Evolutionary conservation across 2,329 filamentous ascomycete genomes (phyloP).

Genomic region (Periglandula ipomoeae): DNA sequence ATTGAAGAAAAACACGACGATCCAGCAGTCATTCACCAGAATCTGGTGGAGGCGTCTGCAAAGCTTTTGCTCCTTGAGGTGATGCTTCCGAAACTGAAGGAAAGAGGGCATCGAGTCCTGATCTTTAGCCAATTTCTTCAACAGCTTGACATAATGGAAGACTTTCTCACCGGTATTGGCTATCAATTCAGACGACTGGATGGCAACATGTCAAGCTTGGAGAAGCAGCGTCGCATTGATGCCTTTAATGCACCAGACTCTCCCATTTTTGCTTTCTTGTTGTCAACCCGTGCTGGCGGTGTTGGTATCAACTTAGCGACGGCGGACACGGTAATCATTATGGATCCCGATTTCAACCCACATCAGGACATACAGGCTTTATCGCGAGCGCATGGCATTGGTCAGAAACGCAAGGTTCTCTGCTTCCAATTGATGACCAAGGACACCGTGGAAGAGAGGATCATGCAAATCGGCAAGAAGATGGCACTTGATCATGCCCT

Average conservation of each 20-base stretch:
- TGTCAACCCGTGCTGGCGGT: conserved; percentile 90
- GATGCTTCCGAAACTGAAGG: conserved; percentile 78
- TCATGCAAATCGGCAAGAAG: conserved; percentile 92
- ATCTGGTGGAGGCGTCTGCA: conserved; percentile 82
- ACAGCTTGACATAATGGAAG: conserved; percentile 83
- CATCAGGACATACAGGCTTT: conserved; percentile 96
- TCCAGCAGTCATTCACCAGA: conserved; percentile 56
- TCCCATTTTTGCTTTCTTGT: conserved; percentile 75
- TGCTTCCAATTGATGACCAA: conserved; percentile 93
- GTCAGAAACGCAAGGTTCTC: conserved; percentile 90
- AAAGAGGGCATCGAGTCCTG: conserved; percentile 79
- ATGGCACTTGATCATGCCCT: conserved; percentile 92
- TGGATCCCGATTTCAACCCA: conserved; percentile 95
- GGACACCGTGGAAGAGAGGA: conserved; percentile 84
- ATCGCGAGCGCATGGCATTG: conserved; percentile 89
- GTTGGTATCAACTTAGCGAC: conserved; percentile 97
- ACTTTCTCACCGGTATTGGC: conserved; percentile 72
- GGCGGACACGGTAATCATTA: conserved; percentile 94
- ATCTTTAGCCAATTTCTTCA: conserved; percentile 94
- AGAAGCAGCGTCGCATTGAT: conserved; percentile 93
- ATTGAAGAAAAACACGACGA: conserved; percentile 75
- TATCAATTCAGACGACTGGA: conserved; percentile 74
- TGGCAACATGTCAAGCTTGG: conserved; percentile 67
- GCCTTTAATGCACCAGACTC: conserved; percentile 83
- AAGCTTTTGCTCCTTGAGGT: conserved; percentile 79